A percentile compares a stretch with the other conserved stretches of the same genome.
These are phyloP conservation scores for Medicago truncatula DNA, from an alignment of 306 rosid genomes.

Conservation along the genomic window DNA sequence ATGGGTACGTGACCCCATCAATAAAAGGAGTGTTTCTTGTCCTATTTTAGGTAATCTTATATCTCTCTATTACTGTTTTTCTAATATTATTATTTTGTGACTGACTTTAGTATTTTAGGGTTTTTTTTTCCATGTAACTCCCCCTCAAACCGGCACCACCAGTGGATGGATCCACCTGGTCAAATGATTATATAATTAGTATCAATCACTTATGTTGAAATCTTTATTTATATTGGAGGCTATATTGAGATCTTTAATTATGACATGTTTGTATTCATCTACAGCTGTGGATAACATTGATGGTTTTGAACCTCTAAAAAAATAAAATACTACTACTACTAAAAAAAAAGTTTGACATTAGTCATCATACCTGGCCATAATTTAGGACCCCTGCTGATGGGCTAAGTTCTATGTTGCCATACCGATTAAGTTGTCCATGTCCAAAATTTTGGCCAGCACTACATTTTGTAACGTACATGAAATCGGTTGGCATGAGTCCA, in stretches of 20 bases:
- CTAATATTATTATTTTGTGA: no score
- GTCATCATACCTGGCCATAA: constrained; percentile 73
- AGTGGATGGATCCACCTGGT: neutral
- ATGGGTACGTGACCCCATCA: no score
- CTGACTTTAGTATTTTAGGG: no score
- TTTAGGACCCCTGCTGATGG: constrained; percentile 90
- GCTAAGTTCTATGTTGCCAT: constrained; percentile 71
- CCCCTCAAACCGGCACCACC: neutral
- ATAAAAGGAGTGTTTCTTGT: no score
- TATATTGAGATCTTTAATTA: neutral
- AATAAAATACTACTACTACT: neutral
- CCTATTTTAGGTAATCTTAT: no score
- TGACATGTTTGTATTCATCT: neutral
- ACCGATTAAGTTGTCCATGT: constrained; percentile 62
- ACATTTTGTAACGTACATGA: constrained; percentile 70
- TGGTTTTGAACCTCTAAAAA: neutral
- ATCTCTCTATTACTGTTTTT: no score
- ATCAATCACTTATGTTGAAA: neutral
- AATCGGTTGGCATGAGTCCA: constrained; percentile 74
- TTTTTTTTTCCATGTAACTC: neutral
- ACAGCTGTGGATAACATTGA: neutral
- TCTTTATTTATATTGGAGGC: neutral
- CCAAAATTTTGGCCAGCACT: constrained; percentile 50
- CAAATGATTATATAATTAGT: neutral
- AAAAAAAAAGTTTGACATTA: neutral